phyloP scores from a whole-genome alignment of 2,329 filamentous ascomycete species.

The Aureobasidium sp. region DNA sequence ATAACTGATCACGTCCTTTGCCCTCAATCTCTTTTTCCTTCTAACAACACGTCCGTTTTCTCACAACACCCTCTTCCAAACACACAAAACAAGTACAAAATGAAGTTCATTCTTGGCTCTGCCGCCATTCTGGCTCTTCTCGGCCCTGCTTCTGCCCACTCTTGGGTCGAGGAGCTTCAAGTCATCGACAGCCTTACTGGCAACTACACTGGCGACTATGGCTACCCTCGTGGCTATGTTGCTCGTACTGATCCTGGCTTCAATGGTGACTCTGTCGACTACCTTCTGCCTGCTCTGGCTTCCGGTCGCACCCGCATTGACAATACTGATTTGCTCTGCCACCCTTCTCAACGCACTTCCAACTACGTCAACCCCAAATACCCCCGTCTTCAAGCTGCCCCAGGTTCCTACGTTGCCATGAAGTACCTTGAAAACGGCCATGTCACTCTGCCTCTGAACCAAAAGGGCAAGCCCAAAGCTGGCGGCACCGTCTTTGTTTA shows the following conservation, averaged over 20 bases:
- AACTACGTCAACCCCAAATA: constrained; percentile 45
- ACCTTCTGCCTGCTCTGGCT: constrained; percentile 52
- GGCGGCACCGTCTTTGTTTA: constrained; percentile 44
- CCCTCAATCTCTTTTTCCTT: neutral
- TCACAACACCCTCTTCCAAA: neutral
- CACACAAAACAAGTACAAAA: neutral
- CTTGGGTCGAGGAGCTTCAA: constrained; percentile 73
- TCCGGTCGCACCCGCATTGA: constrained; percentile 44
- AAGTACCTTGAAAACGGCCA: constrained; percentile 48
- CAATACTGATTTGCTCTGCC: constrained; percentile 54
- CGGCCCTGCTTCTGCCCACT: constrained; percentile 50
- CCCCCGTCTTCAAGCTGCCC: constrained; percentile 54
- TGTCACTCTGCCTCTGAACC: constrained; percentile 36
- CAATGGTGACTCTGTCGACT: constrained; percentile 47
- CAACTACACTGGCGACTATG: constrained; percentile 60
- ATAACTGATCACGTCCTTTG: neutral
- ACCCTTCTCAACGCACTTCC: constrained; percentile 52
- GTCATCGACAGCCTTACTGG: constrained; percentile 63
- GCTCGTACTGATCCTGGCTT: constrained; percentile 51
- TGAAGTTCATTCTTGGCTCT: neutral
- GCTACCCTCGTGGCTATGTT: constrained; percentile 68
- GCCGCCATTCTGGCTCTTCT: neutral
- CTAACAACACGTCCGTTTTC: neutral
- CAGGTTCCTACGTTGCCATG: constrained; percentile 42
- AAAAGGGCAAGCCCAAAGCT: constrained; percentile 37